Evolutionary conservation across 2,329 filamentous ascomycete species (phyloP).

Genomic region (Ascosphaera apis): DNA sequence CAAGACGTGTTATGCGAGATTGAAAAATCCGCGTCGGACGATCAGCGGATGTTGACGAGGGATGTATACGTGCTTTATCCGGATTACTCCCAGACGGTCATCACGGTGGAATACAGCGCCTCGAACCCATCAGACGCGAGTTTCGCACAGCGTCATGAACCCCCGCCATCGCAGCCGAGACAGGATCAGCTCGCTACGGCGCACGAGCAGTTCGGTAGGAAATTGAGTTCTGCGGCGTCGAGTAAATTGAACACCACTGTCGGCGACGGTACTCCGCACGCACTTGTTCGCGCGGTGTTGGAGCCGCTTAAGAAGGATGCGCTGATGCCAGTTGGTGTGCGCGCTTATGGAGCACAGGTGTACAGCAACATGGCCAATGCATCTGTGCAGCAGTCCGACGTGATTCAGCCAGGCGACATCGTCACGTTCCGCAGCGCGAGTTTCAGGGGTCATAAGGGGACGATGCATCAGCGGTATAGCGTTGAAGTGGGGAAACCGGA

Average conservation of each 20-base stretch:
- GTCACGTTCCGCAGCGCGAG: conserved; percentile 78
- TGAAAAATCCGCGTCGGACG: conserved; percentile 50
- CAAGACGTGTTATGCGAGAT: conserved; percentile 65
- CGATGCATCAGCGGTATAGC: conserved; percentile 87
- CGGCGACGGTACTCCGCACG: conserved; percentile 60
- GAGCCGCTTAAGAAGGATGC: conserved; percentile 48
- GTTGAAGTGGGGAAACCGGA: conserved; percentile 69
- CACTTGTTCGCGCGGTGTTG: conserved; percentile 58
- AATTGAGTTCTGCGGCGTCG: conserved; percentile 46
- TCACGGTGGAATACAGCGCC: conserved; percentile 58
- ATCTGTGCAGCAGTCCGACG: conserved; percentile 68
- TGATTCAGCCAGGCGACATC: conserved; percentile 83
- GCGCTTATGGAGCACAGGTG: conserved; percentile 74
- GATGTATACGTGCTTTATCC: conserved; percentile 75
- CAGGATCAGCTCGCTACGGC: conserved; percentile 85
- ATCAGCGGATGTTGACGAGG: conserved; percentile 49
- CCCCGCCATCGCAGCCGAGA: conserved; percentile 55
- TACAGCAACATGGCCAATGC: conserved; percentile 93
- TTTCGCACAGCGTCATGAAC: conserved; percentile 68
- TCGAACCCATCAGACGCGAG: conserved; percentile 48
- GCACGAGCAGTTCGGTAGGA: conserved; percentile 58
- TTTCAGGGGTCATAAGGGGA: conserved; percentile 85
- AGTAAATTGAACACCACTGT: conserved; percentile 58
- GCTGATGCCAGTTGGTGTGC: conserved; percentile 62
- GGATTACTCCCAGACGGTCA: conserved; percentile 86